phyloP scores from a whole-genome alignment of 768 basidiomycete species.

The Tremella mesenterica region DNA sequence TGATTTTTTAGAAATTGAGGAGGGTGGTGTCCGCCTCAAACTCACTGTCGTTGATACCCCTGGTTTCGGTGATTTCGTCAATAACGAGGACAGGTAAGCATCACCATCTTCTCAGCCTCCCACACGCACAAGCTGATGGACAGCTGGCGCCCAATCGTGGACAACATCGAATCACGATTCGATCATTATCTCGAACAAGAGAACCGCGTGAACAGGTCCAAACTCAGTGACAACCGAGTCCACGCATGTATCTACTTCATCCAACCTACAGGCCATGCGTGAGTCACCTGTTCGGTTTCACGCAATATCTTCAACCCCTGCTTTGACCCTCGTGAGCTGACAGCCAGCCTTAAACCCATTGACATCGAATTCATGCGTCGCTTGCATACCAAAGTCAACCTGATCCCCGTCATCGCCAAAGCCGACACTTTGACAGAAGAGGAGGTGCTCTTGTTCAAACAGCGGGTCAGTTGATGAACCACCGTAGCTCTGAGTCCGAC shows the following conservation, averaged over 20 bases:
- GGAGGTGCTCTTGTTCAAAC: constrained; percentile 86
- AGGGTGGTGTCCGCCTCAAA: constrained; percentile 91
- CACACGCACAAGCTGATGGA: neutral
- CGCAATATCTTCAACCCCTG: neutral
- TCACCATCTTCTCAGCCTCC: neutral
- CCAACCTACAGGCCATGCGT: constrained; percentile 97
- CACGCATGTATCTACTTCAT: constrained; percentile 99
- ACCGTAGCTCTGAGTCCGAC: neutral
- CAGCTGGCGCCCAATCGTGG: constrained; percentile 97
- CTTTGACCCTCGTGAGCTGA: too few relatives aligned
- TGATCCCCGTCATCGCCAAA: constrained; percentile 98
- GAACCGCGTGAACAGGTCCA: constrained; percentile 90
- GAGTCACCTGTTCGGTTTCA: constrained; percentile 39
- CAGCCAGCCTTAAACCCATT: constrained; percentile 80
- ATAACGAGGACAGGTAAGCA: constrained; percentile 89
- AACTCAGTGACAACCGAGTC: constrained; percentile 91
- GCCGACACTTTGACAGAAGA: constrained; percentile 96
- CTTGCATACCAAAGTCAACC: constrained; percentile 92
- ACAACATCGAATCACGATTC: constrained; percentile 95
- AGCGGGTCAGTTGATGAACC: constrained; percentile 53
- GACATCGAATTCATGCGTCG: constrained; percentile 99
- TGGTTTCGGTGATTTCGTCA: constrained; percentile 98
- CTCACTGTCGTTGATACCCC: constrained; percentile 99
- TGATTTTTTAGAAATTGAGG: constrained; percentile 75
- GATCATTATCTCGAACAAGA: constrained; percentile 97